Evolutionary conservation across 805 yeast genomes (phyloP).

Genomic region (Saturnispora serradocipensis): DNA sequence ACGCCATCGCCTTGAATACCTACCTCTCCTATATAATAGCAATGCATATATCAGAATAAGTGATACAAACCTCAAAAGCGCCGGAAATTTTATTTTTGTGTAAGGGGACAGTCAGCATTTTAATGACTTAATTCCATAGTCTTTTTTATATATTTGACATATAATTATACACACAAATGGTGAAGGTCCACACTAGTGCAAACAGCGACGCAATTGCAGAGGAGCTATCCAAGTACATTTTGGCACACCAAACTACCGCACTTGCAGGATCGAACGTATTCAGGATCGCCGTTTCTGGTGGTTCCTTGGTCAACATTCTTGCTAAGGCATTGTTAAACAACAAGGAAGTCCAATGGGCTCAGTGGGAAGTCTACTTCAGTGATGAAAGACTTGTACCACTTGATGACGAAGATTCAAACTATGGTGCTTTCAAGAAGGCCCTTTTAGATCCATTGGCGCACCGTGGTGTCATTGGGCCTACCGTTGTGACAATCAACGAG

Average conservation of each 20-base stretch:
- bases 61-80: neutral
- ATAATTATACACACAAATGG: conserved; percentile 11
- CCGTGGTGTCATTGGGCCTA: conserved; percentile 40
- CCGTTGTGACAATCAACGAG: conserved; percentile 58
- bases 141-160: neutral
- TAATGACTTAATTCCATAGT: neutral
- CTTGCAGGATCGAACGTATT: conserved; percentile 39
- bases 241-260: conserved; percentile 54
- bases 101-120: neutral
- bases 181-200: conserved; percentile 38
- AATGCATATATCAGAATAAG: neutral
- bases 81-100: neutral
- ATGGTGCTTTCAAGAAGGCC: conserved; percentile 61
- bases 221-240: conserved; percentile 53
- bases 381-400: conserved; percentile 88
- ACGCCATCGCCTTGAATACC: neutral
- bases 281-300: conserved; percentile 82
- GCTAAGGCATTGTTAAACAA: conserved; percentile 59
- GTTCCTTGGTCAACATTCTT: conserved; percentile 73
- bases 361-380: conserved; percentile 78
- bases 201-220: conserved; percentile 44
- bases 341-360: conserved; percentile 46
- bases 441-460: conserved; percentile 43
- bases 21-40: neutral
- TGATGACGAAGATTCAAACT: conserved; percentile 77